These are phyloP conservation scores for Sporobolomyces pararoseus DNA, from an alignment of 768 basidiomycete species.

Conservation along the genomic window DNA sequence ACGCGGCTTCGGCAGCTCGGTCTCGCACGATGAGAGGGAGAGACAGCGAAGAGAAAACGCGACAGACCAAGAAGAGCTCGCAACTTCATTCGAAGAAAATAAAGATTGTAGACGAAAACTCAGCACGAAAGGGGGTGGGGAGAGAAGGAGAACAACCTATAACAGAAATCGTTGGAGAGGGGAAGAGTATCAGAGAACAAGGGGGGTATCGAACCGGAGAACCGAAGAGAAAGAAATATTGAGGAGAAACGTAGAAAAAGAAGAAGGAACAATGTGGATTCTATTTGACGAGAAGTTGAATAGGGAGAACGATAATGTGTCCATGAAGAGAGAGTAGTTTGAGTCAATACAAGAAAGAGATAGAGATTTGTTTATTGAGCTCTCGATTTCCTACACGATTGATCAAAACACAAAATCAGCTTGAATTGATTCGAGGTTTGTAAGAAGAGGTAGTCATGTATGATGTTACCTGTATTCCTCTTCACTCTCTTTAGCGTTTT, in stretches of 20 bases:
- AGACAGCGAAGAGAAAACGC: too few species aligned
- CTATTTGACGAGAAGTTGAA: background rate
- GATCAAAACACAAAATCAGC: too few species aligned
- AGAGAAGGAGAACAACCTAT: too few species aligned
- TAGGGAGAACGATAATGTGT: background rate
- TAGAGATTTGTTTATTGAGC: constrained; percentile 5
- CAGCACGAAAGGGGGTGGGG: too few species aligned
- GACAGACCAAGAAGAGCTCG: too few species aligned
- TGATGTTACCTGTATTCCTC: constrained; percentile 21
- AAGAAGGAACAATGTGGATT: too few species aligned
- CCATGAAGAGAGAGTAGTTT: background rate
- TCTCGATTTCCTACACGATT: constrained; percentile 16
- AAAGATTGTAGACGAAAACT: too few species aligned
- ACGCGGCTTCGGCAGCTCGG: too few species aligned
- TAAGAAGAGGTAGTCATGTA: background rate
- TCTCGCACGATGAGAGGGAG: too few species aligned
- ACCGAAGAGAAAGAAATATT: background rate
- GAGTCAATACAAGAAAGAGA: background rate
- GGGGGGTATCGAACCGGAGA: background rate
- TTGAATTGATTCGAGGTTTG: background rate
- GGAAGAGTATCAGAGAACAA: background rate
- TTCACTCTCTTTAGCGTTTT: constrained; percentile 45
- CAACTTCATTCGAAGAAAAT: too few species aligned
- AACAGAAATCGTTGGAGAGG: background rate
- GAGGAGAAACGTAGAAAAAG: background rate